Evolutionary conservation across 208 protist genomes (phyloP).

Genomic region (Leishmania martiniquensis): DNA sequence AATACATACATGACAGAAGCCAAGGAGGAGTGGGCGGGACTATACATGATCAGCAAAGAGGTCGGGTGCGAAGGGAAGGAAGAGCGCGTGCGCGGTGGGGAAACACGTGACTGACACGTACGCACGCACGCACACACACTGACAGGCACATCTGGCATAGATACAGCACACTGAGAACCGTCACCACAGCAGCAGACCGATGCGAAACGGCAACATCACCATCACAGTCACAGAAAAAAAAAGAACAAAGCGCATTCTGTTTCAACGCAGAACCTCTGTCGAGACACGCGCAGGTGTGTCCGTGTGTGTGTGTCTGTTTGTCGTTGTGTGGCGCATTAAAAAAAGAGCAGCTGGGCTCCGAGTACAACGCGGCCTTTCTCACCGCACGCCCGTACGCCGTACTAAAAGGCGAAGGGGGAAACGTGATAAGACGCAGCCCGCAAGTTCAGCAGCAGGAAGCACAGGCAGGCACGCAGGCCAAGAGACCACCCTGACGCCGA

Average conservation of each 20-base stretch:
- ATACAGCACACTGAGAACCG: neutral
- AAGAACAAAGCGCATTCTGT: neutral
- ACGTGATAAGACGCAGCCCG: neutral
- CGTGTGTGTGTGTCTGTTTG: neutral
- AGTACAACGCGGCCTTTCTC: neutral
- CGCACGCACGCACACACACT: constrained; percentile 1
- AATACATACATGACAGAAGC: neutral
- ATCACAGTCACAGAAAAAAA: neutral
- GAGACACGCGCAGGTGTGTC: neutral
- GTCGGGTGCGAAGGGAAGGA: neutral
- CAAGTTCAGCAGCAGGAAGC: neutral
- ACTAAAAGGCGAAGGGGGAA: neutral
- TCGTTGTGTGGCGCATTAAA: neutral
- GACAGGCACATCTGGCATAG: neutral
- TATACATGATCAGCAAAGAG: constrained; percentile 4
- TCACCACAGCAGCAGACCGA: neutral
- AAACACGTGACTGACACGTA: neutral
- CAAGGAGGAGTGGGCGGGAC: neutral
- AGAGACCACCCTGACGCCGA: too few relatives aligned
- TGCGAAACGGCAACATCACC: neutral
- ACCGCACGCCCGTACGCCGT: neutral
- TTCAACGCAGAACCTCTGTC: neutral
- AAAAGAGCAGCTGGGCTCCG: neutral
- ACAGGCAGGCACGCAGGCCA: neutral
- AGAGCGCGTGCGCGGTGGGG: neutral